Evolutionary conservation across 257 asterid species (phyloP).

Genomic region (Paraleonurus japonicus): DNA sequence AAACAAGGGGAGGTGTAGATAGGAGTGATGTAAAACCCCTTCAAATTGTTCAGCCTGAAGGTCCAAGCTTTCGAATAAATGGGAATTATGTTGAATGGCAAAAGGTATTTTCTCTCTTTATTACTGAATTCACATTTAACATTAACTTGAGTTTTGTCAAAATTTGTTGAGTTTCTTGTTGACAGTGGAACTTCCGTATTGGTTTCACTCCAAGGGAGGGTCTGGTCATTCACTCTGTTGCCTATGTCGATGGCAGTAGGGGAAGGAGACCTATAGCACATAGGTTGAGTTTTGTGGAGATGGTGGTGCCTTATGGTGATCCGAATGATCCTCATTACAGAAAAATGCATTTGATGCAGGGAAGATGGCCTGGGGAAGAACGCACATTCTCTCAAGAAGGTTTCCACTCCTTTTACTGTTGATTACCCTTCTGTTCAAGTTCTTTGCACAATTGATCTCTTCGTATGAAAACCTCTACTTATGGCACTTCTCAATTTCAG

Average conservation of each 20-base stretch:
- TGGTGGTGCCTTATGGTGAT: conserved; percentile 99
- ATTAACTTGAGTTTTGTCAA: background rate
- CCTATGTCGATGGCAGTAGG: conserved; percentile 93
- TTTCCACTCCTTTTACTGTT: conserved; percentile 13
- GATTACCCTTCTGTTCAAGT: background rate
- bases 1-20: conserved; percentile 93
- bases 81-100: conserved; percentile 97
- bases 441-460: conserved; percentile 3
- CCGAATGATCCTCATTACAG: conserved; percentile 98
- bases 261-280: conserved; percentile 97
- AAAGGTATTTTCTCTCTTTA: conserved; percentile 50
- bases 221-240: conserved; percentile 92
- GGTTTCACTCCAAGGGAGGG: conserved; percentile 99
- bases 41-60: conserved; percentile 87
- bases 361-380: conserved; percentile 98
- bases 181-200: conserved; percentile 93
- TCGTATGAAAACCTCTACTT: conserved; percentile 17
- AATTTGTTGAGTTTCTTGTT: conserved; percentile 31
- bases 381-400: conserved; percentile 98
- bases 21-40: conserved; percentile 93
- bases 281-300: conserved; percentile 96
- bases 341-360: conserved; percentile 98
- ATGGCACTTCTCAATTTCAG: conserved; percentile 38
- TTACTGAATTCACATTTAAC: conserved; percentile 4
- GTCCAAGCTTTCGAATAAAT: conserved; percentile 88